Base-by-base conservation (phyloP, 305 asterid species). In the Galium porrigens region DNA sequence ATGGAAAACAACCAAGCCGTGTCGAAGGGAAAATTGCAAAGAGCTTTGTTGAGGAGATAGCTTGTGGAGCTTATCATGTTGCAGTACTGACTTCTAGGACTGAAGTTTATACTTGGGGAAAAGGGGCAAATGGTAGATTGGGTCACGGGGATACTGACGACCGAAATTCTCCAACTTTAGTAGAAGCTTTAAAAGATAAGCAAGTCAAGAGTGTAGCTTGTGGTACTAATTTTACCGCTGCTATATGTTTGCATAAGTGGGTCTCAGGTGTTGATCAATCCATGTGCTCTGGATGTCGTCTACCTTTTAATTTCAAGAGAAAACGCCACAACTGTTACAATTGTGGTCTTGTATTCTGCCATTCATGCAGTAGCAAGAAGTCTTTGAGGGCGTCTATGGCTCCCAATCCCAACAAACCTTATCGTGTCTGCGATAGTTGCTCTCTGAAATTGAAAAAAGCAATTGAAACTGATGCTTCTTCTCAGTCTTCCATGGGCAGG, bases 31-130 rank as follows among this genome's bases (percentile, higher is more conserved):
- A 83, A 82, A 86, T 90, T 71, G 71, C 46, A 0, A 81, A 77
- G 78, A 78, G 80, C 75, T 85, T 83, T 70, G 92, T 87, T 33
- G 97, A 90, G 78, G 95, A 87, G 73, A 87, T 90, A 76, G 83
- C 92, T 67, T 90, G 95, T 74, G 97, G 97, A 58, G 92, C 95
- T 68, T 86, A 85, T 80, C 97, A 90, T 77, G 95, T 83, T 62
- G 95, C 97, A 7, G 87, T 87, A 37, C 71, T 90, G 81, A 90
- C 95, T 51, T 90, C 97, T 25, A 78, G 85, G 73, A 84, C 88
- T 68, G 97, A 90, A 79, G 94, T 90, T 55, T 90, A 80, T 76
- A 90, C 95, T 1, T 90, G 97, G 97, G 97, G 95, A 44, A 90
- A 82, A 72, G 97, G 97, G 54, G 88, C 88, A 58, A 87, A 84